Percentiles rank a stretch among this genome's conserved stretches.
Conservation (phyloP, 176 grass and related monocot genomes). For the Aegilops bicornis region DNA sequence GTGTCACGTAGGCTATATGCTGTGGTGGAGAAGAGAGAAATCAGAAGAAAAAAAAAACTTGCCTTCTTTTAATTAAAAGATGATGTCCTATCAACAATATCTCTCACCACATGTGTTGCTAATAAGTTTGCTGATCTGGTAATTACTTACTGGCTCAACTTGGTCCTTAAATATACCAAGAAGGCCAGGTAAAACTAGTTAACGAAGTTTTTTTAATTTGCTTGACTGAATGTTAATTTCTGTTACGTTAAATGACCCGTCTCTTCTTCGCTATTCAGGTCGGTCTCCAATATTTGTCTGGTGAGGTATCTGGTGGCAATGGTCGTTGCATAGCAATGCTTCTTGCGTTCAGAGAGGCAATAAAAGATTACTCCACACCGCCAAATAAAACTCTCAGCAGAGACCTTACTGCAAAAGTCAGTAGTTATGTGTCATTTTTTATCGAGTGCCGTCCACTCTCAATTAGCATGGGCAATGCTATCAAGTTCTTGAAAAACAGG, state of each 20-base stretch:
- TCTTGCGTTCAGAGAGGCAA: constrained; percentile 78
- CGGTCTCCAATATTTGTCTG: constrained; percentile 87
- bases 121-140: neutral
- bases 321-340: constrained; percentile 93
- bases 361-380: constrained; percentile 83
- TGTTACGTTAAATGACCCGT: constrained; percentile 7
- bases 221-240: constrained; percentile 10
- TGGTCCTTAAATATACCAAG: neutral
- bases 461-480: constrained; percentile 92
- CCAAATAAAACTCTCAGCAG: constrained; percentile 76
- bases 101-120: neutral
- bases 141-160: neutral
- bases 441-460: constrained; percentile 91
- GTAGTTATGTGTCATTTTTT: constrained; percentile 88
- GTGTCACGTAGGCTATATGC: too few relatives aligned
- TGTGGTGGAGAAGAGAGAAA: too few relatives aligned
- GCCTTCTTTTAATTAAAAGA: too few relatives aligned
- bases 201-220: neutral
- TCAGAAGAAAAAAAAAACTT: too few relatives aligned
- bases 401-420: constrained; percentile 80
- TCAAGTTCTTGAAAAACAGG: constrained; percentile 82
- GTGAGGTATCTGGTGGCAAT: constrained; percentile 86
- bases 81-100: too few relatives aligned
- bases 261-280: neutral
- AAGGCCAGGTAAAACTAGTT: neutral